phyloP scores from a whole-genome alignment of 371 early-diverging fungal species.

The Phascolomyces articulosus region DNA sequence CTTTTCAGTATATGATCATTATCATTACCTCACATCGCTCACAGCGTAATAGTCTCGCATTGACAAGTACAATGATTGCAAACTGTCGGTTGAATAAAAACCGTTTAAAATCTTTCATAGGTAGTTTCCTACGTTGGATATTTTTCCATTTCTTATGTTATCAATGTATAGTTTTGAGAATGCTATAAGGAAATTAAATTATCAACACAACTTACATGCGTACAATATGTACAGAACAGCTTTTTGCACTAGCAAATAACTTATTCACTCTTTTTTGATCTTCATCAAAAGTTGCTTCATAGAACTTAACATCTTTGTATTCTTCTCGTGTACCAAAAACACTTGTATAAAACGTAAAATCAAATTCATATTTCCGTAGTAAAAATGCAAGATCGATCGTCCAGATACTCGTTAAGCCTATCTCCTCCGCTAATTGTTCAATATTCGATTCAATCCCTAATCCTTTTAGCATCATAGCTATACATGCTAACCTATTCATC shows the following conservation, averaged over 20 bases:
- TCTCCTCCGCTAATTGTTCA: conserved; percentile 44
- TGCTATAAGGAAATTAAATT: no score
- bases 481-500: conserved; percentile 76
- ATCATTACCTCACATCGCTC: conserved; percentile 51
- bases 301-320: conserved; percentile 70
- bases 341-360: conserved; percentile 89
- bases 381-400: conserved; percentile 86
- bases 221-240: conserved; percentile 70
- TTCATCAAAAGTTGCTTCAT: conserved; percentile 67
- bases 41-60: conserved; percentile 68
- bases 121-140: conserved; percentile 49
- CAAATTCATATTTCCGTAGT: conserved; percentile 66
- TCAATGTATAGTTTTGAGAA: no score
- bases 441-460: conserved; percentile 49
- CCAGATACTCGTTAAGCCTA: conserved; percentile 78
- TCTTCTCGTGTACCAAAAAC: conserved; percentile 80
- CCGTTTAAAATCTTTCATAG: conserved; percentile 78
- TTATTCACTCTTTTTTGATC: conserved; percentile 78
- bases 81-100: conserved; percentile 75
- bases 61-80: conserved; percentile 76
- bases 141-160: not conserved
- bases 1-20: no score
- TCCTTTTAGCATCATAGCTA: conserved; percentile 75
- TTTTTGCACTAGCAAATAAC: conserved; percentile 78
- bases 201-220: conserved; percentile 68